phyloP scores from a whole-genome alignment of 1,284 basidiomycete species.

The Microbotryomycetes sp. region DNA sequence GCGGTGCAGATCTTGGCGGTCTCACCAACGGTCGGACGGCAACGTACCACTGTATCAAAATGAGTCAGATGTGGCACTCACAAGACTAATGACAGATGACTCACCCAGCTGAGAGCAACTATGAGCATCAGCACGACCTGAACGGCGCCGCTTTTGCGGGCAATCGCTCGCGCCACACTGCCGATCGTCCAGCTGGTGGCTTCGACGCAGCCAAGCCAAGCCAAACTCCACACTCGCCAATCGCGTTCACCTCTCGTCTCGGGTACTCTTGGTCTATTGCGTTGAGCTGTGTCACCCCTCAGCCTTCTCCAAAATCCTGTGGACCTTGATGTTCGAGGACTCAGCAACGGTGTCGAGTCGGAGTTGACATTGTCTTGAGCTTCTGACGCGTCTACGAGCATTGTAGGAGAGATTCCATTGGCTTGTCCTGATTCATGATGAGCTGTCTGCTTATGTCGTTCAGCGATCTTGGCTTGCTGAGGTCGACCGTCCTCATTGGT shows the following conservation, averaged over 20 bases:
- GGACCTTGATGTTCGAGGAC: too few species aligned
- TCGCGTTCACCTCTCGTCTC: background rate
- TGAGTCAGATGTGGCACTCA: constrained; percentile 15
- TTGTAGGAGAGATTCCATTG: too few species aligned
- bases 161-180: background rate
- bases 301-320: too few species aligned
- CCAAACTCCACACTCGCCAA: background rate
- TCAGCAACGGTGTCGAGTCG: too few species aligned
- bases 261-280: background rate
- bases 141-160: background rate
- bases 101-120: background rate
- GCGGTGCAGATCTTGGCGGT: constrained; percentile 49
- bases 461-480: too few species aligned
- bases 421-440: too few species aligned
- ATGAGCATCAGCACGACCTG: background rate
- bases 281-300: too few species aligned
- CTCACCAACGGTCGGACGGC: constrained; percentile 45
- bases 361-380: too few species aligned
- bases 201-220: background rate
- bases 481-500: too few species aligned
- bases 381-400: too few species aligned
- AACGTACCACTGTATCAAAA: constrained; percentile 56
- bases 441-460: too few species aligned
- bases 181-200: background rate
- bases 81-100: background rate